A percentile compares a stretch with the other conserved stretches of the same genome.
Evolutionary conservation across 257 asterid species (phyloP).

Genomic region (Solanum habrochaites): DNA sequence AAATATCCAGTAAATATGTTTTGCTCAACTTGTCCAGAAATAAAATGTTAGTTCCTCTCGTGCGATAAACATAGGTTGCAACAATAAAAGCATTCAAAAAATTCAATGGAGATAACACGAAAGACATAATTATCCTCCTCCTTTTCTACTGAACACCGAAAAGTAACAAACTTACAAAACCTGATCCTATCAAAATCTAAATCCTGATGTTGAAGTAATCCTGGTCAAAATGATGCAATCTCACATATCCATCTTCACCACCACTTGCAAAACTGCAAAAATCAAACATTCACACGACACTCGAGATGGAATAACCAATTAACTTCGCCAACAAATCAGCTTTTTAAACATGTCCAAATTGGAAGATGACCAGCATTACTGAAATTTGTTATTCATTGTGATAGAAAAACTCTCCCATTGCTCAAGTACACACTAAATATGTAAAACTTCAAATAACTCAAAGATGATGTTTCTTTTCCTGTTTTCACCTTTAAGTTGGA

Average conservation of each 20-base stretch:
- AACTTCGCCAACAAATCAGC: neutral
- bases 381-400: neutral
- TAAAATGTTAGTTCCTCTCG: neutral
- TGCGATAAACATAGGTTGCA: neutral
- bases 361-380: neutral
- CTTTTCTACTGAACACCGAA: neutral
- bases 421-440: neutral
- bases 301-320: neutral
- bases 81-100: neutral
- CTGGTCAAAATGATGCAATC: constrained; percentile 77
- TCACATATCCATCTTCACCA: constrained; percentile 91
- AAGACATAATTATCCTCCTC: neutral
- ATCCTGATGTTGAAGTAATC: constrained; percentile 81
- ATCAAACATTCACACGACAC: neutral
- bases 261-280: constrained; percentile 70
- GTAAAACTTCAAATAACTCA: neutral
- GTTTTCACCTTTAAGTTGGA: neutral
- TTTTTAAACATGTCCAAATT: neutral
- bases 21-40: neutral
- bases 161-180: neutral
- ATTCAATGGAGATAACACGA: neutral
- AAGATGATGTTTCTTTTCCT: neutral
- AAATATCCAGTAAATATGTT: neutral
- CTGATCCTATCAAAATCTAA: constrained; percentile 6
- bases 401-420: neutral